A percentile compares a stretch with the other conserved stretches of the same genome.
Evolutionary conservation across 225 moss, liverwort and hornwort genomes (phyloP).

Genomic region (Asterella californica): DNA sequence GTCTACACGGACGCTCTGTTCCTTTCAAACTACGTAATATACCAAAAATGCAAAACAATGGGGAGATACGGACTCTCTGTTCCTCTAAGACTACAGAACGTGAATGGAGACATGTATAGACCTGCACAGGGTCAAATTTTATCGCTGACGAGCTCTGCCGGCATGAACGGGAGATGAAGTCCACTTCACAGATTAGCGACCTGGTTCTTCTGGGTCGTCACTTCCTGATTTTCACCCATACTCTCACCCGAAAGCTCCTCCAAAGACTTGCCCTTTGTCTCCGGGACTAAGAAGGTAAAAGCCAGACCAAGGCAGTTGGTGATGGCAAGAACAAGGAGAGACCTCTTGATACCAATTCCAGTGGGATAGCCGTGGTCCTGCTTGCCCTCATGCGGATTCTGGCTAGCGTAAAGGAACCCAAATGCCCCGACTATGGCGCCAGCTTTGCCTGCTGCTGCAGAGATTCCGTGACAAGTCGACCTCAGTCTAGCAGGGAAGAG

Average conservation of each 20-base stretch:
- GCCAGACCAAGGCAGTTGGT: slow-evolving; percentile 18
- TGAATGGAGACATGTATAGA: too few species aligned
- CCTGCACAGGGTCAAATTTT: too few species aligned
- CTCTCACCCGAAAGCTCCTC: slow-evolving; percentile 26
- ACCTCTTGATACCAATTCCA: slow-evolving; percentile 28
- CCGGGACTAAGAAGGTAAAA: slow-evolving; percentile 29
- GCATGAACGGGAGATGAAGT: too few species aligned
- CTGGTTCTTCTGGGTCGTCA: too few species aligned
- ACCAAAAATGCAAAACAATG: too few species aligned
- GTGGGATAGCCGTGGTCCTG: slow-evolving; percentile 21
- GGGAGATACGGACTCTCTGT: too few species aligned
- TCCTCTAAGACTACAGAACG: too few species aligned
- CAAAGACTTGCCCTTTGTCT: slow-evolving; percentile 31
- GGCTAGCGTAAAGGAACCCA: slow-evolving; percentile 30
- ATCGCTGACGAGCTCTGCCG: too few species aligned
- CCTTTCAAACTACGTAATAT: too few species aligned
- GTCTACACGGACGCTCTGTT: too few species aligned
- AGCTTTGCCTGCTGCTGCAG: slow-evolving; percentile 27
- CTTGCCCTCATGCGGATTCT: slow-evolving; percentile 15
- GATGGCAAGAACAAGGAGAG: slow-evolving; percentile 23
- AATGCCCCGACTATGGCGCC: slow-evolving; percentile 28
- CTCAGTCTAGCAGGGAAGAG: slow-evolving; percentile 27
- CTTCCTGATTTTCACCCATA: too few species aligned
- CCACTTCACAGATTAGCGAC: too few species aligned
- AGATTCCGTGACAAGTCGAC: slow-evolving; percentile 32